Percentiles rank a stretch among this genome's conserved stretches.
These are phyloP conservation scores for Collybiopsis confluens DNA, from an alignment of 768 basidiomycete species.

Conservation along the genomic window DNA sequence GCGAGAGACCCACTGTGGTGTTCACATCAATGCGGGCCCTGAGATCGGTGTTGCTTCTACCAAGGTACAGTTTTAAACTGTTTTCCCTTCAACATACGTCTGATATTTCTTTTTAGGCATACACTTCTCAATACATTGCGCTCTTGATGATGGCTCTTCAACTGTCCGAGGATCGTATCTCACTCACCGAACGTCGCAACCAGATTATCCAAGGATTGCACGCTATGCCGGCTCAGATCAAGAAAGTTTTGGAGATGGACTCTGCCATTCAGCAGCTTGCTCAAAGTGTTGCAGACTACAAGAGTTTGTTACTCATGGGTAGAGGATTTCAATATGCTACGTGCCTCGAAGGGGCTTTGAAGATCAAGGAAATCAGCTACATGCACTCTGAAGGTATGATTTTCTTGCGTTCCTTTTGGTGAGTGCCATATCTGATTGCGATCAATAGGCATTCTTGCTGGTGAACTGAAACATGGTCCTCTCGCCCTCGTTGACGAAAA, in stretches of 20 bases:
- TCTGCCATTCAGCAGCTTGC: constrained; percentile 76
- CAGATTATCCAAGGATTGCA: constrained; percentile 93
- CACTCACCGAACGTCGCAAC: constrained; percentile 83
- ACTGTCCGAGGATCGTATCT: constrained; percentile 94
- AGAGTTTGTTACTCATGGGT: constrained; percentile 93
- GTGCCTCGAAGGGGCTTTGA: constrained; percentile 95
- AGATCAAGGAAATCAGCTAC: constrained; percentile 99
- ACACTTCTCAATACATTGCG: constrained; percentile 98
- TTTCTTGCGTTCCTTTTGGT: background rate
- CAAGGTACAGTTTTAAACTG: constrained; percentile 50
- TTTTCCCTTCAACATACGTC: background rate
- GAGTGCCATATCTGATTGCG: background rate
- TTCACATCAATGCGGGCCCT: constrained; percentile 98
- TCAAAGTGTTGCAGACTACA: constrained; percentile 72
- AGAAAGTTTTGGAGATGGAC: constrained; percentile 80
- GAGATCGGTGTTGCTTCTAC: constrained; percentile 99
- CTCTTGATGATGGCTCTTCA: constrained; percentile 98
- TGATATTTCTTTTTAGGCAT: constrained; percentile 52
- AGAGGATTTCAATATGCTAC: constrained; percentile 99
- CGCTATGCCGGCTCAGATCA: constrained; percentile 85
- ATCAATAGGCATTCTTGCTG: constrained; percentile 80
- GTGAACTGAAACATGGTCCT: constrained; percentile 98
- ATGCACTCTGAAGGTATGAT: constrained; percentile 71
- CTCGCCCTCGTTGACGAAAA: constrained; percentile 97
- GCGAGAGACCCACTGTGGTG: constrained; percentile 97